phyloP scores from a whole-genome alignment of 305 asterid genomes.

The Rubia peregrina region DNA sequence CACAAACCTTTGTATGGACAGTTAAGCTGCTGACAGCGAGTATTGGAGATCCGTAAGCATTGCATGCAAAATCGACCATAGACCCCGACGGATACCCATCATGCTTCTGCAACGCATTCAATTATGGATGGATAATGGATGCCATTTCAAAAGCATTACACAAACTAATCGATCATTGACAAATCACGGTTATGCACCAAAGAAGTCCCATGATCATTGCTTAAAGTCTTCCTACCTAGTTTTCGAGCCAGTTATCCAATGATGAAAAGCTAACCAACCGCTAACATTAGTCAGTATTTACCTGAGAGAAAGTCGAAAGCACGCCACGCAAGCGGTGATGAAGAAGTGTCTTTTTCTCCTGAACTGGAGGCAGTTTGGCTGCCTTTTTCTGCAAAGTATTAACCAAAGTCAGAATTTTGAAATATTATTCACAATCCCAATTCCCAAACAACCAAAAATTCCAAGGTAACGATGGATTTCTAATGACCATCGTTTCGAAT shows the following conservation, averaged over 20 bases:
- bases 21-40: constrained; percentile 83
- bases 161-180: neutral
- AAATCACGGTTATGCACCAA: neutral
- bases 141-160: neutral
- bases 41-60: constrained; percentile 79
- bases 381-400: constrained; percentile 54
- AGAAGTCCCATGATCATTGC: neutral
- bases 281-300: constrained; percentile 10
- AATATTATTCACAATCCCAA: neutral
- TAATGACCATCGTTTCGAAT: too few species aligned
- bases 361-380: constrained; percentile 71
- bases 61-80: constrained; percentile 92
- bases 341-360: constrained; percentile 72
- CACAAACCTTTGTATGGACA: constrained; percentile 69
- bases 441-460: neutral
- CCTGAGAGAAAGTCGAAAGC: constrained; percentile 89
- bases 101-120: constrained; percentile 44
- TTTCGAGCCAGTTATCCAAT: neutral
- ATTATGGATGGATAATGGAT: neutral
- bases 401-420: neutral
- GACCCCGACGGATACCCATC: constrained; percentile 96
- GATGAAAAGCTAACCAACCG: neutral
- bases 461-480: neutral
- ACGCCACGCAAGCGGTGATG: constrained; percentile 68
- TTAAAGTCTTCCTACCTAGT: neutral